phyloP scores from a whole-genome alignment of 352 stramenopile genomes.

The Elongisporangium anandrum region DNA sequence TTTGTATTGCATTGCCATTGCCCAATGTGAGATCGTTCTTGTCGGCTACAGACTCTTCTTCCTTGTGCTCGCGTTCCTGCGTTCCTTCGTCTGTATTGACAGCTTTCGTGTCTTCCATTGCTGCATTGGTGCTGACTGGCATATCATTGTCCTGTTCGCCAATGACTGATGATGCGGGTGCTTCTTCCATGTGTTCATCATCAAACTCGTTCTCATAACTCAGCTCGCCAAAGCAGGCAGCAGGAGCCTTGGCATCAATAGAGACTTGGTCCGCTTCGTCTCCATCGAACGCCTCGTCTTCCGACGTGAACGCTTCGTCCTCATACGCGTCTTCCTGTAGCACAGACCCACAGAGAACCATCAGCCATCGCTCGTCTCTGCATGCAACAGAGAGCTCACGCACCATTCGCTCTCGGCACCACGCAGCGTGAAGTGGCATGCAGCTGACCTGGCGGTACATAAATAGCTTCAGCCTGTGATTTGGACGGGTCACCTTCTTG shows the following conservation, averaged over 20 bases:
- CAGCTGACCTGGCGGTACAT: not conserved
- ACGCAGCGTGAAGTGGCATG: not conserved
- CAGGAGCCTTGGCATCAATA: not conserved
- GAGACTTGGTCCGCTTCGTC: not conserved
- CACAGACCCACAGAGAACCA: not conserved
- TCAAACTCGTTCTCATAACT: conserved; percentile 17
- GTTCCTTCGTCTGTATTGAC: no score
- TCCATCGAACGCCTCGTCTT: conserved; percentile 8
- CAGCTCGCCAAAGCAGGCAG: not conserved
- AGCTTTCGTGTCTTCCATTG: not conserved
- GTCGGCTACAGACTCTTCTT: not conserved
- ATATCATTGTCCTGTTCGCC: not conserved
- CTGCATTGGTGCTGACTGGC: not conserved
- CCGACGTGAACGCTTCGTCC: conserved; percentile 47
- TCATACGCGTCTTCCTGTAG: conserved; percentile 31
- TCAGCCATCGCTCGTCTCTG: not conserved
- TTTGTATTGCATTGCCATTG: not conserved
- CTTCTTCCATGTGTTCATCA: conserved; percentile 11
- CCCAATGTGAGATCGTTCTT: not conserved
- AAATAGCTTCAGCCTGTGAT: not conserved
- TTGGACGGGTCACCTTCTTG: not conserved
- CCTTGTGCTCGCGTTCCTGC: no score
- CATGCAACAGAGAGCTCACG: not conserved
- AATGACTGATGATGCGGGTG: conserved; percentile 14
- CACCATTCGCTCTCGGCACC: not conserved